Evolutionary conservation across 2,329 filamentous ascomycete species (phyloP).

Genomic region (Furcasterigmium furcatum): DNA sequence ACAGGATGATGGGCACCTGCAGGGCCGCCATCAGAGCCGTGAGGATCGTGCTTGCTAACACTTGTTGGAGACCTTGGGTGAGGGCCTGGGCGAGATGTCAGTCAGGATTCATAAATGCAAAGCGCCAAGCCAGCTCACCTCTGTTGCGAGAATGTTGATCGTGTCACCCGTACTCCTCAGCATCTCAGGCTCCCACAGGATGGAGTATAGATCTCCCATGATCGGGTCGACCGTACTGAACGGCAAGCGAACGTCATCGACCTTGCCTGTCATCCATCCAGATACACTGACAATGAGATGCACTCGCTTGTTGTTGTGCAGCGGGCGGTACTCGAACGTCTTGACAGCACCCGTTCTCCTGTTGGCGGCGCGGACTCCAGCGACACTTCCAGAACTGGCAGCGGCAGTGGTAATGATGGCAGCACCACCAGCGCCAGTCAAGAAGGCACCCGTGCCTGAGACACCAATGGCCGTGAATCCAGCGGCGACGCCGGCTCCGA

Average conservation of each 20-base stretch:
- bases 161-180: conserved; percentile 96
- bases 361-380: conserved; percentile 82
- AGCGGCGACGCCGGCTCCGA: conserved; percentile 88
- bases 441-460: conserved; percentile 80
- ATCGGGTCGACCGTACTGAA: conserved; percentile 95
- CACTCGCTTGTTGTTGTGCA: conserved; percentile 97
- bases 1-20: conserved; percentile 86
- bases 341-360: conserved; percentile 86
- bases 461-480: conserved; percentile 96
- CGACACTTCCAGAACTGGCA: conserved; percentile 80
- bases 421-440: conserved; percentile 88
- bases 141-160: conserved; percentile 96
- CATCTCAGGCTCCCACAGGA: conserved; percentile 98
- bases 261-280: conserved; percentile 97
- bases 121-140: conserved; percentile 58
- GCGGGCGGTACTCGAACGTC: conserved; percentile 93
- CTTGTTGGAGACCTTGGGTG: conserved; percentile 93
- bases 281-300: conserved; percentile 94
- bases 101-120: conserved; percentile 1
- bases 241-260: conserved; percentile 92
- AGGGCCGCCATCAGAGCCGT: conserved; percentile 88
- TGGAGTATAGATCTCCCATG: conserved; percentile 97
- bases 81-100: conserved; percentile 67
- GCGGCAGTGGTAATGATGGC: conserved; percentile 91
- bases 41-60: conserved; percentile 85